Evolutionary conservation across 768 basidiomycete genomes (phyloP), one percentile per base, ranked within the genome.

Genomic region (Kwoniella dendrophila): DNA sequence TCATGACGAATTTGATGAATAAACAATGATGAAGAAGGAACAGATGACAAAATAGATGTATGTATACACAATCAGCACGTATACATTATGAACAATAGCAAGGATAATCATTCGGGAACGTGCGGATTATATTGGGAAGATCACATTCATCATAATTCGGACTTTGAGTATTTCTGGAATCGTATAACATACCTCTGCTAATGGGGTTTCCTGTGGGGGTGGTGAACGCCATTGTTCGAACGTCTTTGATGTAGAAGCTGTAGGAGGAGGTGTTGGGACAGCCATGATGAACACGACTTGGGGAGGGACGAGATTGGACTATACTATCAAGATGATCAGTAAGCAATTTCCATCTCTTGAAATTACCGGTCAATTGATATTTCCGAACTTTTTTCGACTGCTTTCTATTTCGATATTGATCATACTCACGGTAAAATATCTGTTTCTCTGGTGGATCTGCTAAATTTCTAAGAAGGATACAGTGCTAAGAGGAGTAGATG

Each of bases 221-320:
- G 70, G 70, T 18, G 64, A 66, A 29, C 70, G 59, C 70, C 70
- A 71, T 38, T 50, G 49, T 29, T 63, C 68, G 30, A 63, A 63
- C 22, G 55, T 51, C 18, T 18, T 32, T 1, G 49, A 51, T 8
- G 49, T 51, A 16, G 49, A 51, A 33, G 49, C 49, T 33, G 49
- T 34, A 18, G 49, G 32, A 33, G 49, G 49, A 32, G 49, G 49
- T 33, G 49, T 51, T 18, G 49, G 49, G n/a, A 51, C 49, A n/a
- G 49, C 49, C 49, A 51, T 51, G 32, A 51, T 51, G 32, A 33
- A 44, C 29, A 49, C 47, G 26, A 27, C 47, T 49, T 49, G 47
- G 26, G 1, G 18, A 10, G 10, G 18, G 49, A n/a, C 32, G 26
- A 30, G 32, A 32, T 48, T 26, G 16, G n/a, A 14, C 18, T 11